Conservation (phyloP, 2,329 filamentous ascomycete species). For the Fusarium devonianum region DNA sequence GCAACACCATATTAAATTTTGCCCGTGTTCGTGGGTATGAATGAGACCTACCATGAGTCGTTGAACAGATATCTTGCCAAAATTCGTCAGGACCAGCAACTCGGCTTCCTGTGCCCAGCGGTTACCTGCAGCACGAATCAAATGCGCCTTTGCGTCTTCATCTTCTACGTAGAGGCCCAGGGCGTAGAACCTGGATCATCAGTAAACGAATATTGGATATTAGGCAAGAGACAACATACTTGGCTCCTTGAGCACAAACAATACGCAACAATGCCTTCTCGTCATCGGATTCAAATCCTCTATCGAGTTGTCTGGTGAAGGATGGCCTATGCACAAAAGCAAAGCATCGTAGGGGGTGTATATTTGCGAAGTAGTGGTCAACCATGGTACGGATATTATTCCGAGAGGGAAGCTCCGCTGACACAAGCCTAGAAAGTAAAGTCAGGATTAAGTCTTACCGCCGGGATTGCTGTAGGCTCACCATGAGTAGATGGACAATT, state of each 20-base stretch:
- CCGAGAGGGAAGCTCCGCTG: conserved; percentile 44
- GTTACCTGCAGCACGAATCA: conserved; percentile 47
- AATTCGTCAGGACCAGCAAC: conserved; percentile 46
- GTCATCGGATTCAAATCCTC: conserved; percentile 47
- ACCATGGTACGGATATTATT: conserved; percentile 48
- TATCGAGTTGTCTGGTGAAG: conserved; percentile 49
- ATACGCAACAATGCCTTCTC: conserved; percentile 49
- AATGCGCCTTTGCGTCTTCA: conserved; percentile 38
- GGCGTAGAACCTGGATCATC: conserved; percentile 45
- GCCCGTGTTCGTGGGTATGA: background rate
- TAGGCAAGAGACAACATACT: conserved; percentile 36
- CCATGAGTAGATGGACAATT: conserved; percentile 41
- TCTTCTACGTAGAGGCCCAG: conserved; percentile 43
- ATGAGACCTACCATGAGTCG: conserved; percentile 47
- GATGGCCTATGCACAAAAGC: conserved; percentile 52
- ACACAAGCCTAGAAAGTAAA: conserved; percentile 43
- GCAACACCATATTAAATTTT: background rate
- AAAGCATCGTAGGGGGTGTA: conserved; percentile 52
- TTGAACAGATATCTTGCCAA: conserved; percentile 51
- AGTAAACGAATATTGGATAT: conserved; percentile 5
- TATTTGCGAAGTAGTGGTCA: conserved; percentile 50
- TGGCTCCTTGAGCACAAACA: conserved; percentile 50
- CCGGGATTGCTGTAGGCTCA: background rate
- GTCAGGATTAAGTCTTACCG: conserved; percentile 5
- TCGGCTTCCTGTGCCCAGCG: conserved; percentile 50